A percentile compares a stretch with the other conserved stretches of the same genome.
phyloP scores from a whole-genome alignment of 345 rosid genomes.

The Pugionium cornutum region DNA sequence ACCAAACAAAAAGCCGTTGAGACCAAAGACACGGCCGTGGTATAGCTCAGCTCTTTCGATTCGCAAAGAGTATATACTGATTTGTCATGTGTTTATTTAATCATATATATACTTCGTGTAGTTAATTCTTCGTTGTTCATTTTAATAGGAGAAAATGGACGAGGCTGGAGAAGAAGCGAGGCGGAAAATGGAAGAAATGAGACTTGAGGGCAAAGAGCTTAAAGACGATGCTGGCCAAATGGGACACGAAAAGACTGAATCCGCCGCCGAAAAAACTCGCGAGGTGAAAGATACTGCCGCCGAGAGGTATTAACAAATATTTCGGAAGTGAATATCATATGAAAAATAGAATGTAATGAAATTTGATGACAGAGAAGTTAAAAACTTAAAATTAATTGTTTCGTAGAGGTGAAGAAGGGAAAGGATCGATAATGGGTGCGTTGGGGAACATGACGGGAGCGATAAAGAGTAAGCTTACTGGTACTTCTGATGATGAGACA shows the following conservation, averaged over 20 bases:
- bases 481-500: slow-evolving; percentile 35
- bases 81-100: not conserved
- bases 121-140: slow-evolving; percentile 3
- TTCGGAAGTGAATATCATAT: not conserved
- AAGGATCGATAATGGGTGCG: slow-evolving; percentile 44
- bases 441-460: slow-evolving; percentile 46
- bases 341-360: not conserved
- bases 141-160: slow-evolving; percentile 44
- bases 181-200: slow-evolving; percentile 58
- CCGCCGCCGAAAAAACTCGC: slow-evolving; percentile 40
- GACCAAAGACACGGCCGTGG: slow-evolving; percentile 52
- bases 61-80: not conserved
- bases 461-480: slow-evolving; percentile 47
- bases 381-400: not conserved
- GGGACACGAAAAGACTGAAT: slow-evolving; percentile 47
- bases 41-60: not conserved
- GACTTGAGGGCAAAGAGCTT: slow-evolving; percentile 41
- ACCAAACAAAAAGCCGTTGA: slow-evolving; percentile 51
- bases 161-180: slow-evolving; percentile 59
- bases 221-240: slow-evolving; percentile 35
- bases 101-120: slow-evolving; percentile 32
- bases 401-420: slow-evolving; percentile 44
- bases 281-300: slow-evolving; percentile 13
- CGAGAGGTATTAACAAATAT: not conserved
- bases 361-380: not conserved